Evolutionary conservation across 208 protist species (phyloP).

Genomic region (Phytomonas francai): DNA sequence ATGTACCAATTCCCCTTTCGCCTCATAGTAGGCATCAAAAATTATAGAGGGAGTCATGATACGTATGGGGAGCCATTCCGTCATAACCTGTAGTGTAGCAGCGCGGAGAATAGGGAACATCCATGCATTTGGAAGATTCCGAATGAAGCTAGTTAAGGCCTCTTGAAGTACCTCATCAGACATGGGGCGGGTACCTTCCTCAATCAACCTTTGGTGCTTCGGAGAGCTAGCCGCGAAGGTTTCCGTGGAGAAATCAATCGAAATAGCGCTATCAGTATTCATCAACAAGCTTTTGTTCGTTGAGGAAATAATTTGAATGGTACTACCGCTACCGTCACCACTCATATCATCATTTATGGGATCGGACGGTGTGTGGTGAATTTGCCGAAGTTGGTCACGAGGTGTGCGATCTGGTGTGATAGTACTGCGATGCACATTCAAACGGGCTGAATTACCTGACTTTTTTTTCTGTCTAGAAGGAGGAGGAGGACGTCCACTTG

Average conservation of each 20-base stretch:
- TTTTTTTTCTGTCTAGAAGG: not conserved
- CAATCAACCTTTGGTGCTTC: conserved; percentile 3
- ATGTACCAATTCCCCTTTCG: conserved; percentile 33
- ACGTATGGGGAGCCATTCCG: conserved; percentile 35
- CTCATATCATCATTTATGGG: not conserved
- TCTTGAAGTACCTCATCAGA: conserved; percentile 7
- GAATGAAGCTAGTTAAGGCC: conserved; percentile 23
- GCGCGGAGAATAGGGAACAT: conserved; percentile 32
- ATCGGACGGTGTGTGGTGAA: not conserved
- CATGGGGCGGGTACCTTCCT: not conserved
- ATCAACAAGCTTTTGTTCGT: not conserved
- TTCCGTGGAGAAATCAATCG: not conserved
- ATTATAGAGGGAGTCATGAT: conserved; percentile 24
- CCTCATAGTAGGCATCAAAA: conserved; percentile 43
- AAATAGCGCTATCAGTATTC: not conserved
- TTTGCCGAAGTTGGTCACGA: not conserved
- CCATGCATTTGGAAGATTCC: conserved; percentile 33
- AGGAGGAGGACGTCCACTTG: not conserved
- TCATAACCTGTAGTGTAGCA: conserved; percentile 46
- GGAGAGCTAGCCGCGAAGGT: not conserved
- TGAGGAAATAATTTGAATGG: not conserved
- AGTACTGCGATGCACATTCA: not conserved
- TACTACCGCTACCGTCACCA: not conserved
- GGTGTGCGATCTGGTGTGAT: not conserved
- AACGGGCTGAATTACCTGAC: not conserved